Evolutionary conservation across 805 yeast species (phyloP).

Genomic region (Saccharomyces jurei): DNA sequence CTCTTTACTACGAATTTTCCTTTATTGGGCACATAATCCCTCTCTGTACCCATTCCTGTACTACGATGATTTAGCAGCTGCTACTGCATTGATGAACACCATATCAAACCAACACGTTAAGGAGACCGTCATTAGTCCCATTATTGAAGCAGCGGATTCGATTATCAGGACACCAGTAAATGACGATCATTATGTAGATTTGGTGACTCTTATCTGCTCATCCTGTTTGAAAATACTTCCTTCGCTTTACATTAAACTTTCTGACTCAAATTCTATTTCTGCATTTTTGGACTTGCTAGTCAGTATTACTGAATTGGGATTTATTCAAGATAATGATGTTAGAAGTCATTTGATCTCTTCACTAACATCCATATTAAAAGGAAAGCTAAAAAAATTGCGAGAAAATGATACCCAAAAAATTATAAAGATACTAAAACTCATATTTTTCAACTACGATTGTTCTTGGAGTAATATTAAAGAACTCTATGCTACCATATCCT

Average conservation of each 20-base stretch:
- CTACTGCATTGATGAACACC: constrained; percentile 46
- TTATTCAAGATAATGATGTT: constrained; percentile 46
- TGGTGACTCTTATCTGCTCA: constrained; percentile 53
- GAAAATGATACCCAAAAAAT: constrained; percentile 47
- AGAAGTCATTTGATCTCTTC: constrained; percentile 48
- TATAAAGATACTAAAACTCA: constrained; percentile 45
- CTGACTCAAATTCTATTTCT: constrained; percentile 40
- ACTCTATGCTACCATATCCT: constrained; percentile 44
- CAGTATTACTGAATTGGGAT: constrained; percentile 49
- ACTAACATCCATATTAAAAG: constrained; percentile 51
- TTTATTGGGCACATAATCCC: constrained; percentile 45
- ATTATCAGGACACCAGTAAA: constrained; percentile 38
- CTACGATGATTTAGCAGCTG: constrained; percentile 48
- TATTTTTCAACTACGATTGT: constrained; percentile 48
- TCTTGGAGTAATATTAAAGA: constrained; percentile 42
- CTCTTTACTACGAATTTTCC: constrained; percentile 57
- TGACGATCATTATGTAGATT: constrained; percentile 38
- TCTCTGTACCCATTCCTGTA: constrained; percentile 45
- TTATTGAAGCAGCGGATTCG: constrained; percentile 46
- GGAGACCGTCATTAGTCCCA: constrained; percentile 50
- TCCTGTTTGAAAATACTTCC: constrained; percentile 47
- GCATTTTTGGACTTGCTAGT: constrained; percentile 44
- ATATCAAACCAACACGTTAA: constrained; percentile 52
- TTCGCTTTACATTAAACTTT: constrained; percentile 33
- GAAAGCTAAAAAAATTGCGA: constrained; percentile 45